These are phyloP conservation scores for Fraxinus sp. DNA, from an alignment of 305 asterid species.

Conservation along the genomic window DNA sequence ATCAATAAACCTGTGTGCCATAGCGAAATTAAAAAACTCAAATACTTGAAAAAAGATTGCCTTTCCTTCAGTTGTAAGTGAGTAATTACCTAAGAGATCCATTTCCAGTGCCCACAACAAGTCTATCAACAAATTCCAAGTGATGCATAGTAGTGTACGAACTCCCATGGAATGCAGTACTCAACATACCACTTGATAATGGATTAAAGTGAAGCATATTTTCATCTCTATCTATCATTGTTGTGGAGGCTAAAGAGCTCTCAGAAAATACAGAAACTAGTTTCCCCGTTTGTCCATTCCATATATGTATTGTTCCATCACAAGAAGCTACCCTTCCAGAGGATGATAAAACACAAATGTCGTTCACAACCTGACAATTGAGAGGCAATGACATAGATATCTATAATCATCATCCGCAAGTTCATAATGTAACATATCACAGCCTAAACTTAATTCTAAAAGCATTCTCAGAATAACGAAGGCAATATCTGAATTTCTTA, in stretches of 20 bases:
- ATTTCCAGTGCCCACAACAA: conserved; percentile 88
- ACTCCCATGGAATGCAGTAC: conserved; percentile 79
- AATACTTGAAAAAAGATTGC: conserved; percentile 14
- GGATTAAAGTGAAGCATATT: conserved; percentile 73
- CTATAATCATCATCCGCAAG: conserved; percentile 7
- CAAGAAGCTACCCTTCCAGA: conserved; percentile 94
- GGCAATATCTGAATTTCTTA: background rate
- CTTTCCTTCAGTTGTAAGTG: conserved; percentile 11
- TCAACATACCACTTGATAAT: conserved; percentile 69
- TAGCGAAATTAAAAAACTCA: conserved; percentile 20
- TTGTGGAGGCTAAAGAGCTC: conserved; percentile 50
- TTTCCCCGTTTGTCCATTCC: conserved; percentile 93
- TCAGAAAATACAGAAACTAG: conserved; percentile 72
- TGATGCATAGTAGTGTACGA: conserved; percentile 84
- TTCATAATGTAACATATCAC: conserved; percentile 9
- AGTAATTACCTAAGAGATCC: conserved; percentile 83
- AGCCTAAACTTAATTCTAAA: background rate
- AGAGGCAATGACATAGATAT: conserved; percentile 16
- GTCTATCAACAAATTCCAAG: conserved; percentile 63
- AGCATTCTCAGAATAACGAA: background rate
- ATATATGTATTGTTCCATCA: conserved; percentile 92
- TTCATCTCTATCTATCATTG: conserved; percentile 60
- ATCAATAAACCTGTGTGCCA: conserved; percentile 76
- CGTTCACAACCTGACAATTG: conserved; percentile 76
- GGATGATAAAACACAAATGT: conserved; percentile 69